Percentiles rank a stretch among this genome's conserved stretches.
These are phyloP conservation scores for Penicillium rolfsii DNA, from an alignment of 2,329 filamentous ascomycete species.

Conservation along the genomic window DNA sequence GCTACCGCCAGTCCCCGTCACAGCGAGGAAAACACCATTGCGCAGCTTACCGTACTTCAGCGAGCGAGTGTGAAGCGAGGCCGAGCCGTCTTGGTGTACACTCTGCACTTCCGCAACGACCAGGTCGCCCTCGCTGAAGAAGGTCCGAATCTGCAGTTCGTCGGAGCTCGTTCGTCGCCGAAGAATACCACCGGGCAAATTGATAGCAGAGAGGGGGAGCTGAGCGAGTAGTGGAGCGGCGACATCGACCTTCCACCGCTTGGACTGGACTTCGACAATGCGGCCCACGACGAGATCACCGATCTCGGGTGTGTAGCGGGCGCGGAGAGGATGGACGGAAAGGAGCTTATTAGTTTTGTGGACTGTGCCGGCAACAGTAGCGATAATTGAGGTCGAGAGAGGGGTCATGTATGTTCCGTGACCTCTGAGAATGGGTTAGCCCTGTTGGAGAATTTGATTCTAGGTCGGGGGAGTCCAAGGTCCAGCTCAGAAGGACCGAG, in stretches of 20 bases:
- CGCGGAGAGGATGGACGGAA: slow-evolving; percentile 84
- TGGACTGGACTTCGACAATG: slow-evolving; percentile 91
- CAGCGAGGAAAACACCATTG: slow-evolving; percentile 86
- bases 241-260: slow-evolving; percentile 94
- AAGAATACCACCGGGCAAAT: slow-evolving; percentile 89
- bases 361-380: slow-evolving; percentile 86
- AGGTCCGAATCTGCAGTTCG: slow-evolving; percentile 95
- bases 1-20: slow-evolving; percentile 75
- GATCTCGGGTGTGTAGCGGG: slow-evolving; percentile 93
- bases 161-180: slow-evolving; percentile 91
- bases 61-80: slow-evolving; percentile 84
- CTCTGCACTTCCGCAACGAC: slow-evolving; percentile 94
- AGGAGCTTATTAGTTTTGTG: slow-evolving; percentile 96
- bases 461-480: not conserved
- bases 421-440: slow-evolving; percentile 60
- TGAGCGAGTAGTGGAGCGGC: slow-evolving; percentile 82
- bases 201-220: slow-evolving; percentile 86
- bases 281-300: slow-evolving; percentile 93
- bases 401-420: slow-evolving; percentile 83
- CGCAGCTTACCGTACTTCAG: slow-evolving; percentile 94
- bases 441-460: not conserved
- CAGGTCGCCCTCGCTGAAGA: slow-evolving; percentile 93
- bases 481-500: not conserved
- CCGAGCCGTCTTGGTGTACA: slow-evolving; percentile 81
- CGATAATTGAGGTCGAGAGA: slow-evolving; percentile 69